phyloP scores from a whole-genome alignment of 495 filamentous ascomycete genomes.

The Xylaria grammica region DNA sequence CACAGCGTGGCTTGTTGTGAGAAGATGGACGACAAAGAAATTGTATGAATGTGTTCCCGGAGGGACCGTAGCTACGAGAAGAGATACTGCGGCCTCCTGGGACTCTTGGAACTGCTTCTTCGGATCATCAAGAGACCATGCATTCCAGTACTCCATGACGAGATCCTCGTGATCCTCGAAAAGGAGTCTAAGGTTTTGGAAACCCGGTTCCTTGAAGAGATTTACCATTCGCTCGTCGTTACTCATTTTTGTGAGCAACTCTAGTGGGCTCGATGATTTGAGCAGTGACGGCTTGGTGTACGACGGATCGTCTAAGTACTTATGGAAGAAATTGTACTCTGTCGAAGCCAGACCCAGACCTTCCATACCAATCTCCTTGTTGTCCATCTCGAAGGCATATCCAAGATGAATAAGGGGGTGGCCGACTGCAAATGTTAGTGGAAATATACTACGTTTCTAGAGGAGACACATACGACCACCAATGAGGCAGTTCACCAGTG shows the following conservation, averaged over 20 bases:
- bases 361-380: slow-evolving; percentile 81
- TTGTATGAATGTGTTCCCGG: slow-evolving; percentile 71
- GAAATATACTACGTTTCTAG: not conserved
- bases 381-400: slow-evolving; percentile 84
- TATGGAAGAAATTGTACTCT: slow-evolving; percentile 77
- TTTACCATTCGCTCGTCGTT: slow-evolving; percentile 60
- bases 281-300: slow-evolving; percentile 63
- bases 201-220: slow-evolving; percentile 62
- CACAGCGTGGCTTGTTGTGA: slow-evolving; percentile 87
- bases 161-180: slow-evolving; percentile 71
- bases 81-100: slow-evolving; percentile 73
- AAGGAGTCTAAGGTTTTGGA: slow-evolving; percentile 67
- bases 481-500: slow-evolving; percentile 78
- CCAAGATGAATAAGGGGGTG: slow-evolving; percentile 89
- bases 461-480: slow-evolving; percentile 68
- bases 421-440: slow-evolving; percentile 62
- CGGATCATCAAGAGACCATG: slow-evolving; percentile 71
- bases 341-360: slow-evolving; percentile 71
- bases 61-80: slow-evolving; percentile 68
- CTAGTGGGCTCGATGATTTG: slow-evolving; percentile 62
- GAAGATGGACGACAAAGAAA: slow-evolving; percentile 81
- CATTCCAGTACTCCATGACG: slow-evolving; percentile 85
- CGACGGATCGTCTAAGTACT: slow-evolving; percentile 74
- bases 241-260: slow-evolving; percentile 68
- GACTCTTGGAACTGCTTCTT: slow-evolving; percentile 74